Base-by-base conservation (phyloP, 225 moss, liverwort and hornwort species). In the Ulota crispa region DNA sequence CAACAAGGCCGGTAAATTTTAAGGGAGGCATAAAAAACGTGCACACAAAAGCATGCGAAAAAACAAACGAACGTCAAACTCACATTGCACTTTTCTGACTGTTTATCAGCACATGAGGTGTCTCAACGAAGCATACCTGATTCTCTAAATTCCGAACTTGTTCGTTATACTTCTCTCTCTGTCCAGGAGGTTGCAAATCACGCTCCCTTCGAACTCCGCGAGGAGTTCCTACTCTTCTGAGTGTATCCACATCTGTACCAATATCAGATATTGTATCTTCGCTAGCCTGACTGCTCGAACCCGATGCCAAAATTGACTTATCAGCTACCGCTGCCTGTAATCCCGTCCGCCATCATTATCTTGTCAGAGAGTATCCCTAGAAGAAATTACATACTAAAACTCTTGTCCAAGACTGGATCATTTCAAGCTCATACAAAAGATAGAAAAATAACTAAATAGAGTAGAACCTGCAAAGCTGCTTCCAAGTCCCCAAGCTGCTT, bases 401-500 rank as follows among this genome's bases (percentile, higher is more conserved):
- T 73, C 43, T 52, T n/a, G 19, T 67, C 30, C 47, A 56, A 8
- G 5, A 67, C 15, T 36, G 42, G 12, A 73, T 6, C 56, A 70
- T 68, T 32, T 2, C 14, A 71, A 75, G 67, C 18, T 61, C 14
- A 28, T 34, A 52, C 6, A 9, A 1, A 57, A 75, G 60, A 32
- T 7, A 57, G 66, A 2, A 6, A 75, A 15, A 26, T 31, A 11
- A 39, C 4, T 28, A 24, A 11, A 64, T 28, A 64, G 50, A 72
- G 37, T 19, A 77, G 61, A 60, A 93, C 87, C 88, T 90, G 87
- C 55, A 96, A 75, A 63, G 60, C 23, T 73, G 84, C 88, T 87
- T 97, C 97, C 76, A 87, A 79, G 78, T 97, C 97, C 81, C 85
- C 92, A 83, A 95, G 84, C 88, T 95, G 90, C 84, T 88, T 91